These are phyloP conservation scores for Neurospora sp. DNA, from an alignment of 495 filamentous ascomycete species.

Conservation along the genomic window DNA sequence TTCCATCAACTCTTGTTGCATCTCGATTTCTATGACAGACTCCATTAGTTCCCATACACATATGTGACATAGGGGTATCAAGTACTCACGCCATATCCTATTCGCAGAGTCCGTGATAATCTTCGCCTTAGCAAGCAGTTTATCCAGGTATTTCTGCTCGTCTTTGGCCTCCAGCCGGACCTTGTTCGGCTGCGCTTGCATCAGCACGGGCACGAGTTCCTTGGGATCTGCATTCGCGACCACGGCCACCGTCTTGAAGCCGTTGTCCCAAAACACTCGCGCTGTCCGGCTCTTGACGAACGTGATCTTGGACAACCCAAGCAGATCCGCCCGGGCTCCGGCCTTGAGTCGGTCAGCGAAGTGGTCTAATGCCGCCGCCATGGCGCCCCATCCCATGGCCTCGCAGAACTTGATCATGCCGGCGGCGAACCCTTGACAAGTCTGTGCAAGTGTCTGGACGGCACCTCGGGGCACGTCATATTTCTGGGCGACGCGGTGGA, in stretches of 20 bases:
- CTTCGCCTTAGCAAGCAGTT: conserved; percentile 56
- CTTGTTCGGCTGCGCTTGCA: conserved; percentile 61
- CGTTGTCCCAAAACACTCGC: conserved; percentile 67
- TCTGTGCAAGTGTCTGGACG: conserved; percentile 64
- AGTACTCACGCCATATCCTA: conserved; percentile 55
- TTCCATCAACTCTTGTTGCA: conserved; percentile 32
- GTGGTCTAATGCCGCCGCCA: conserved; percentile 68
- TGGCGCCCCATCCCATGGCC: conserved; percentile 62
- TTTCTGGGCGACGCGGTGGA: conserved; percentile 57
- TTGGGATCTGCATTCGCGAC: conserved; percentile 59
- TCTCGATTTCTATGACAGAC: conserved; percentile 29
- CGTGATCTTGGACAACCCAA: conserved; percentile 64
- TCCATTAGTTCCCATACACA: conserved; percentile 10
- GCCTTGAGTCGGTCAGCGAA: conserved; percentile 67
- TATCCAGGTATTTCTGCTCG: conserved; percentile 52
- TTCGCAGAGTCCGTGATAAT: conserved; percentile 62
- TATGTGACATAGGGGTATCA: background rate
- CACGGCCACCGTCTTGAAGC: conserved; percentile 54
- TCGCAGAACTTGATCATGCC: conserved; percentile 71
- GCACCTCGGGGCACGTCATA: conserved; percentile 60
- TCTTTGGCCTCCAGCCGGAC: conserved; percentile 47
- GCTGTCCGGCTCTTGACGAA: conserved; percentile 74
- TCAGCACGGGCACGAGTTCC: conserved; percentile 58
- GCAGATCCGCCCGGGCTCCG: conserved; percentile 62
- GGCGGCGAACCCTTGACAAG: conserved; percentile 69